These are phyloP conservation scores for Carex myosuroides DNA, from an alignment of 176 grass and related monocot species.

Conservation along the genomic window DNA sequence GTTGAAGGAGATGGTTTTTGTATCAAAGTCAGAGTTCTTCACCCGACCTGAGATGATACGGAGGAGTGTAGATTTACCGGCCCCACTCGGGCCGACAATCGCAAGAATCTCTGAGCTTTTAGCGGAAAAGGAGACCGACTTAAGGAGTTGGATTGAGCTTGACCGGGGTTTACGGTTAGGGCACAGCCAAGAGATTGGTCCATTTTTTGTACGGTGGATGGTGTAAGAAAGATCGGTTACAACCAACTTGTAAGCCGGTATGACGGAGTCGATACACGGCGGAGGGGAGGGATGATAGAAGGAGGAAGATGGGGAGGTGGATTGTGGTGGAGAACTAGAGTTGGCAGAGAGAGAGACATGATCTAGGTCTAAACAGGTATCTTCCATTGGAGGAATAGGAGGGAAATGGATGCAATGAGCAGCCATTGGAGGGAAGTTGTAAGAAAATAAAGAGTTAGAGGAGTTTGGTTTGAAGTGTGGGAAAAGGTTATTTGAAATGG, in stretches of 20 bases:
- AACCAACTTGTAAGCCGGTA: conserved; percentile 30
- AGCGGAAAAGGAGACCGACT: conserved; percentile 55
- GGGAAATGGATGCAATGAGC: neutral
- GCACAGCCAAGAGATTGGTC: neutral
- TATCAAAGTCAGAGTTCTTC: conserved; percentile 20
- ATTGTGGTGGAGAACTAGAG: conserved; percentile 55
- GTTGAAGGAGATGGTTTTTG: conserved; percentile 37
- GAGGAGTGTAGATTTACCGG: conserved; percentile 86
- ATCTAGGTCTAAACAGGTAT: conserved; percentile 57
- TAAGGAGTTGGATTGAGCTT: conserved; percentile 31
- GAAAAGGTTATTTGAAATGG: conserved; percentile 17
- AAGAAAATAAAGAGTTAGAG: conserved; percentile 1
- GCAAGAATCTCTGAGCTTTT: conserved; percentile 71
- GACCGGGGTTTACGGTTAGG: neutral
- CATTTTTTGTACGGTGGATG: conserved; percentile 1
- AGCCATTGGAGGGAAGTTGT: neutral
- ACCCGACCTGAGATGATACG: conserved; percentile 71
- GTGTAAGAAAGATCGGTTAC: conserved; percentile 56
- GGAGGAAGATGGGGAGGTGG: conserved; percentile 64
- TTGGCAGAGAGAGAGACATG: conserved; percentile 50
- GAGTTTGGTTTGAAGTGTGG: neutral
- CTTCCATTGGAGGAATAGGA: conserved; percentile 43
- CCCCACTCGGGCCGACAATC: conserved; percentile 74
- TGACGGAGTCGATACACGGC: neutral
- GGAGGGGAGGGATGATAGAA: conserved; percentile 56